Base-by-base conservation (phyloP, 2,329 filamentous ascomycete species). In the Claviceps sorghi region DNA sequence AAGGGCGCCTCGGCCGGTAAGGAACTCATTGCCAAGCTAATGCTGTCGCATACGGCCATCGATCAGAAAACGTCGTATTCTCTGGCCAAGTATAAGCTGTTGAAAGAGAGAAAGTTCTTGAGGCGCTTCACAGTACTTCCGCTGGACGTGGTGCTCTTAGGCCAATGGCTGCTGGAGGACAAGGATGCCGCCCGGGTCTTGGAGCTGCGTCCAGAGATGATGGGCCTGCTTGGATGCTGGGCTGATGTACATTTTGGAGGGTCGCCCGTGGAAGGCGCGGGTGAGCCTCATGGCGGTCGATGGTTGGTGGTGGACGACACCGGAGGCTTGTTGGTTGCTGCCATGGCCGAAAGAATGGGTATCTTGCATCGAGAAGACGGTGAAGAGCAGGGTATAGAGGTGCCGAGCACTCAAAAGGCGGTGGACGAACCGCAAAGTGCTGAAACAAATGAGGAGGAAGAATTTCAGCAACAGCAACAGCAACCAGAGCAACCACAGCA, bases 21-120 rank as follows among this genome's bases (percentile, higher is more conserved):
- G 65, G 90, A 95, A 50, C 78, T 98, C 48, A 93, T 98, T 57
- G 84, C 87, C n/a, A 95, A 90, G 69, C 81, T 98, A 29, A 79
- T 98, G 67, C 77, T 89, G 32, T 93, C 89, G 44, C 93, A 98
- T 67, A 83, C 86, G 19, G 86, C 84, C 1, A 77, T 98, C 44
- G 89, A 95, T 59, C 86, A 97, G 70, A 98, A 98, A 75, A 97
- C 93, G 0, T 77, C 82, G 0, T 98, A 94, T 63, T 94, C 89
- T 2, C 73, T 96, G 53, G 90, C 91, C 44, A 98, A 98, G 67
- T 98, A 98, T 69, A 95, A 93, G 62, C 73, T 97, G 19, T 76
- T 95, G 46, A 98, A 98, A 72, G 85, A 87, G 57, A 90, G 84
- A 65, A 98, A 98, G 69, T 97, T 95, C 65, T 78, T 97, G 57